Conservation (phyloP, 345 rosid genomes). For the Moricandia moricandioides region DNA sequence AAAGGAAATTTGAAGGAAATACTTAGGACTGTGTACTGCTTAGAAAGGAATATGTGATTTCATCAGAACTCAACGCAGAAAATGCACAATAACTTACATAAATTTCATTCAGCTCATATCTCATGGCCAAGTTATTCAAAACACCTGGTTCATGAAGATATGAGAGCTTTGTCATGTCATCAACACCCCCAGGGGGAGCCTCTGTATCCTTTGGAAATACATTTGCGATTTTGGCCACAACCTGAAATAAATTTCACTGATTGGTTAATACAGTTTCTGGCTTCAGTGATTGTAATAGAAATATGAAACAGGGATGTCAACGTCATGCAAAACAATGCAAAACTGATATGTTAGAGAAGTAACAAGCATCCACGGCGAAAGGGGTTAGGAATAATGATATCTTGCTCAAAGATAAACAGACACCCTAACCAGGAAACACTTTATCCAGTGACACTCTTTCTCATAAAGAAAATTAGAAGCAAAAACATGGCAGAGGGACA, state of each 20-base stretch:
- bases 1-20: constrained; percentile 11
- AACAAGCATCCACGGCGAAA: background rate
- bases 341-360: constrained; percentile 1
- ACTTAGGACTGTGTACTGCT: constrained; percentile 24
- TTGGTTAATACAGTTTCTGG: background rate
- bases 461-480: constrained; percentile 10
- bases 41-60: background rate
- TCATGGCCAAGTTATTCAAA: constrained; percentile 78
- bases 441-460: constrained; percentile 9
- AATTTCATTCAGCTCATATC: constrained; percentile 98
- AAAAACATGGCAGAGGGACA: constrained; percentile 3
- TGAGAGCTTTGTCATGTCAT: constrained; percentile 99
- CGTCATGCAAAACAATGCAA: constrained; percentile 5
- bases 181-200: constrained; percentile 97
- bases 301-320: background rate
- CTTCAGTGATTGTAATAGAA: constrained; percentile 1
- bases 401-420: background rate
- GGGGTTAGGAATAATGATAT: background rate
- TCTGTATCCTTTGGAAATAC: constrained; percentile 93
- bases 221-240: constrained; percentile 72
- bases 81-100: constrained; percentile 57
- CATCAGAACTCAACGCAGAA: constrained; percentile 8
- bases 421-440: too few species aligned
- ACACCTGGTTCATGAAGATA: constrained; percentile 99
- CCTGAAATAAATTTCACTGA: constrained; percentile 48